Evolutionary conservation across 345 rosid genomes (phyloP), one percentile per base, ranked within the genome.

Genomic region (Citrus inodora): DNA sequence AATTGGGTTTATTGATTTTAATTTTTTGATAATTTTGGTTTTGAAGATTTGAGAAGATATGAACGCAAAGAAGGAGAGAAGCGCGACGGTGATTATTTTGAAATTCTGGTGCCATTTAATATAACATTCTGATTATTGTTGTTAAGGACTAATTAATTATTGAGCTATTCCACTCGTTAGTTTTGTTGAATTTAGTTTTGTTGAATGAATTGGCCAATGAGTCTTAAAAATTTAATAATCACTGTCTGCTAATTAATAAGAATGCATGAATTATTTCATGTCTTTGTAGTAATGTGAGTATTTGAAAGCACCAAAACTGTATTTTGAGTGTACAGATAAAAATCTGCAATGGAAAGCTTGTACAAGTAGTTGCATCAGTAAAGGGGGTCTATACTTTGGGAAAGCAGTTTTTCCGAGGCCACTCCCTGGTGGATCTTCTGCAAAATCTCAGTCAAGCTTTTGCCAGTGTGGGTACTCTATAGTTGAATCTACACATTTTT

Each of bases 381-480:
- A 87, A 86, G 76, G 95, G 93, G 53, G 87, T 91, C 82, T 83
- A 88, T 66, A 72, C 90, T 4, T 75, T 81, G 58, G 92, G 92
- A 65, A 91, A 89, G 84, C 91, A 83, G 66, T 86, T 73, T 73
- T 83, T 71, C 68, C 90, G 78, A 33, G 81, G 95, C 82, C 90
- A 89, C 61, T 86, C 90, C 27, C 70, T 89, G 75, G 87, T 89
- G 63, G 92, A 91, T 82, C 89, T 91, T 80, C 82, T 89, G 80
- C 95, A 87, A 78, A 88, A 83, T 85, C 87, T 91, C 71, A 91
- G 93, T 76, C 87, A 81, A 79, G 90, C 89, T 79, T 89, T 91
- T 76, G 85, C 89, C 62, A 91, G 86, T 69, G 92, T 88, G 67
- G 16, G 91, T 87, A 62, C 67, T 71, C 60, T 37, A 59, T 42